A percentile compares a stretch with the other conserved stretches of the same genome.
These are phyloP conservation scores for Aspergillus panamensis DNA, from an alignment of 495 filamentous ascomycete species.

Conservation along the genomic window DNA sequence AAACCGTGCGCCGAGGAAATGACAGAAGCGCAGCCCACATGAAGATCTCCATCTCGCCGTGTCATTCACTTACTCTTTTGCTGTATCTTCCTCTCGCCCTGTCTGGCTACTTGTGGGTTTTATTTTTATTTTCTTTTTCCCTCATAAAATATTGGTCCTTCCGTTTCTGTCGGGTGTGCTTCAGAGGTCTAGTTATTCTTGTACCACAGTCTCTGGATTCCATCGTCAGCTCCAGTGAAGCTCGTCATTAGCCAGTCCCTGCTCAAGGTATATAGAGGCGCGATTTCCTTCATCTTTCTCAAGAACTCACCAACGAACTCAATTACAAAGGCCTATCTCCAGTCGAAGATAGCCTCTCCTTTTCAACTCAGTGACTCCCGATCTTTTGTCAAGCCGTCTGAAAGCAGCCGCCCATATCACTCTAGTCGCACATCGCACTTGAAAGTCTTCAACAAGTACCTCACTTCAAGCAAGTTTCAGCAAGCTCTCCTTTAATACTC, in stretches of 20 bases:
- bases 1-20: slow-evolving; percentile 4
- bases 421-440: too few species aligned
- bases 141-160: neutral
- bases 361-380: neutral
- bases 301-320: slow-evolving; percentile 6
- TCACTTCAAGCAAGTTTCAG: neutral
- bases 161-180: slow-evolving; percentile 5
- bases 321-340: neutral
- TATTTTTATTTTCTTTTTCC: slow-evolving; percentile 5
- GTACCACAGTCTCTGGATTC: slow-evolving; percentile 15
- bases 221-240: slow-evolving; percentile 1
- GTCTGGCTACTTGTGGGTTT: neutral
- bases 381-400: too few species aligned
- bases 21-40: slow-evolving; percentile 9
- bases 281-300: neutral
- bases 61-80: slow-evolving; percentile 11
- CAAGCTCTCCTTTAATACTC: too few species aligned
- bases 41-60: slow-evolving; percentile 25
- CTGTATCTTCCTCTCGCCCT: slow-evolving; percentile 2
- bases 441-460: too few species aligned
- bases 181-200: slow-evolving; percentile 14
- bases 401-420: too few species aligned
- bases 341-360: neutral
- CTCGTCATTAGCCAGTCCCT: neutral
- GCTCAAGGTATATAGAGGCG: slow-evolving; percentile 18